Evolutionary conservation across 2,329 filamentous ascomycete genomes (phyloP).

Genomic region (Didymella sp.): DNA sequence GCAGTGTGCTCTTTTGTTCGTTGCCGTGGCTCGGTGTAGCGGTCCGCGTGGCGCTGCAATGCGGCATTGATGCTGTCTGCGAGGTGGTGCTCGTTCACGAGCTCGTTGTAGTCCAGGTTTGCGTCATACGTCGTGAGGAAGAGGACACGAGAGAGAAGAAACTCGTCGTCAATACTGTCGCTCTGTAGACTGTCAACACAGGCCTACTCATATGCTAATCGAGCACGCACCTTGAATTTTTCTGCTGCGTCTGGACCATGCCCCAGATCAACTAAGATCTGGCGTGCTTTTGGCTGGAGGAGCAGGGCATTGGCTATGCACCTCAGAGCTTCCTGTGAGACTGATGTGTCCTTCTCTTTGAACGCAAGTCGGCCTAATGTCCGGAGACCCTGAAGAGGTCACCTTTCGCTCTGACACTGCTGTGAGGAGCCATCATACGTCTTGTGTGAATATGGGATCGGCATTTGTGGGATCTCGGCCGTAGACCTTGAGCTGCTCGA

Average conservation of each 20-base stretch:
- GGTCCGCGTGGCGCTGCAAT: slow-evolving; percentile 67
- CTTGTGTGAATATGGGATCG: slow-evolving; percentile 82
- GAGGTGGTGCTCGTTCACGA: slow-evolving; percentile 71
- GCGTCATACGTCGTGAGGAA: slow-evolving; percentile 82
- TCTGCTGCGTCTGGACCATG: slow-evolving; percentile 72
- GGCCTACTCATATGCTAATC: neutral
- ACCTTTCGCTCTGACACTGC: slow-evolving; percentile 13
- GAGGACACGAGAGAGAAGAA: slow-evolving; percentile 78
- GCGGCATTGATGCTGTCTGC: slow-evolving; percentile 73
- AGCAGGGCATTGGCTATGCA: slow-evolving; percentile 87
- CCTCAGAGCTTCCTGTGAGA: slow-evolving; percentile 75
- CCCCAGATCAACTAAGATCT: slow-evolving; percentile 74
- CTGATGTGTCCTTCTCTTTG: slow-evolving; percentile 64
- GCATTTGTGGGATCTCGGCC: slow-evolving; percentile 75
- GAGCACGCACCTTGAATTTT: slow-evolving; percentile 64
- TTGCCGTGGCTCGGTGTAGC: slow-evolving; percentile 52
- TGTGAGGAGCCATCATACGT: slow-evolving; percentile 58
- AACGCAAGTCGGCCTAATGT: slow-evolving; percentile 78
- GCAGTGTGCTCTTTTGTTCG: slow-evolving; percentile 46
- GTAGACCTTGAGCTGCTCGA: slow-evolving; percentile 75
- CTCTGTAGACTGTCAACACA: slow-evolving; percentile 51
- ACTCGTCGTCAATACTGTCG: slow-evolving; percentile 82
- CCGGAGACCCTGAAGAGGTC: slow-evolving; percentile 69
- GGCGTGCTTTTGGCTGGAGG: slow-evolving; percentile 70
- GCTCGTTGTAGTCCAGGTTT: slow-evolving; percentile 67